Percentiles rank a stretch among this genome's conserved stretches.
These are phyloP conservation scores for Craterostigma plantagineum DNA, from an alignment of 257 asterid genomes.

Conservation along the genomic window DNA sequence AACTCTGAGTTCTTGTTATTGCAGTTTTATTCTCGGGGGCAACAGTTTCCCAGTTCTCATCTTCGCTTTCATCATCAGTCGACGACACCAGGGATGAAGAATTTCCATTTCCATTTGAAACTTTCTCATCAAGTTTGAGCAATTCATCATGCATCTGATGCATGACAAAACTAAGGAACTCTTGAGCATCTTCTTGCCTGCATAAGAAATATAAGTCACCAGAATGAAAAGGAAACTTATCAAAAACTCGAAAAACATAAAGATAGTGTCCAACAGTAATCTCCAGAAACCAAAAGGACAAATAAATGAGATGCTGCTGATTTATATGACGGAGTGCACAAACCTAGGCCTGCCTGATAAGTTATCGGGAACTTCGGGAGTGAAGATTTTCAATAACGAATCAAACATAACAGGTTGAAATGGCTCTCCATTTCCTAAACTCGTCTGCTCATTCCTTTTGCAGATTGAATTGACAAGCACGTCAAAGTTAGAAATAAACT, in stretches of 20 bases:
- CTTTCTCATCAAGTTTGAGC: conserved; percentile 53
- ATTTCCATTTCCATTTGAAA: conserved; percentile 32
- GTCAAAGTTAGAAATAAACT: conserved; percentile 56
- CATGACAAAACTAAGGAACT: conserved; percentile 74
- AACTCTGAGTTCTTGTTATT: conserved; percentile 66
- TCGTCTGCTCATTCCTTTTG: conserved; percentile 23
- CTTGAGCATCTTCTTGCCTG: conserved; percentile 94
- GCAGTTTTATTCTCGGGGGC: conserved; percentile 54
- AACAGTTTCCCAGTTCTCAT: conserved; percentile 55
- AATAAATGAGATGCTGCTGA: too few species aligned
- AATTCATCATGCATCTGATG: conserved; percentile 90
- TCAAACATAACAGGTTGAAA: conserved; percentile 70
- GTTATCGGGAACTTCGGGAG: conserved; percentile 56
- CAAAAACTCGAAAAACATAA: too few species aligned
- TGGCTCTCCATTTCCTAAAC: conserved; percentile 42
- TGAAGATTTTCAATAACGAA: conserved; percentile 41
- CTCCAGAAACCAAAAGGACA: too few species aligned
- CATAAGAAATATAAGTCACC: conserved; percentile 13
- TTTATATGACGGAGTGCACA: conserved; percentile 9
- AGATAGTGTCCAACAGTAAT: too few species aligned
- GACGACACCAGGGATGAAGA: conserved; percentile 44
- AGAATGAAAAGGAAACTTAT: too few species aligned
- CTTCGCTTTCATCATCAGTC: conserved; percentile 37
- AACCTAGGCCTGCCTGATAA: conserved; percentile 70
- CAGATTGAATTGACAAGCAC: conserved; percentile 23